A percentile compares a stretch with the other conserved stretches of the same genome.
phyloP scores from a whole-genome alignment of 163 green algal species.

The Scenedesmus sp. region DNA sequence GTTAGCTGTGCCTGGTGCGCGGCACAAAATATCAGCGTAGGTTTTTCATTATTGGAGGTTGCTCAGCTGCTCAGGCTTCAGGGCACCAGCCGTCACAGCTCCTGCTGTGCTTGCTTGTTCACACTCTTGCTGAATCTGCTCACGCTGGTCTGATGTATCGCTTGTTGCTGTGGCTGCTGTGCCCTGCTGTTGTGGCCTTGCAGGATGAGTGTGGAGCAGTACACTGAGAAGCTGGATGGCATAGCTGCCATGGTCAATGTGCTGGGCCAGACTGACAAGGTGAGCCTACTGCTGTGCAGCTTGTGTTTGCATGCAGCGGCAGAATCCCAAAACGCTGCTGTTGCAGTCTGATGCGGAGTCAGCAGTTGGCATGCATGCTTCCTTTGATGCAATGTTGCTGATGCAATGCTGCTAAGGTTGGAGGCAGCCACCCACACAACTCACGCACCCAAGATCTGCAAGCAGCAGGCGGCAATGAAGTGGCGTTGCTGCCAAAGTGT shows the following conservation, averaged over 20 bases:
- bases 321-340: no score
- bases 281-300: constrained; percentile 19
- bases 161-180: background rate
- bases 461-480: background rate
- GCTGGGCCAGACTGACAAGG: constrained; percentile 72
- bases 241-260: constrained; percentile 68
- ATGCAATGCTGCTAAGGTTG: no score
- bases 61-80: no score
- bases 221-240: constrained; percentile 80
- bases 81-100: no score
- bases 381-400: no score
- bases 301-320: background rate
- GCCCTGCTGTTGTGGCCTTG: background rate
- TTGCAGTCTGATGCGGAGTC: no score
- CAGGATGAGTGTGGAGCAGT: constrained; percentile 73
- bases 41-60: no score
- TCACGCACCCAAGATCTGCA: background rate
- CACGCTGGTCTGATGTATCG: background rate
- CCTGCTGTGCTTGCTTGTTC: no score
- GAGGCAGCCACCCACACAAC: background rate
- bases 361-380: background rate
- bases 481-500: background rate
- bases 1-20: no score
- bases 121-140: no score
- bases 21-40: no score